Conservation (phyloP, 805 yeast genomes). For the Candida takata region DNA sequence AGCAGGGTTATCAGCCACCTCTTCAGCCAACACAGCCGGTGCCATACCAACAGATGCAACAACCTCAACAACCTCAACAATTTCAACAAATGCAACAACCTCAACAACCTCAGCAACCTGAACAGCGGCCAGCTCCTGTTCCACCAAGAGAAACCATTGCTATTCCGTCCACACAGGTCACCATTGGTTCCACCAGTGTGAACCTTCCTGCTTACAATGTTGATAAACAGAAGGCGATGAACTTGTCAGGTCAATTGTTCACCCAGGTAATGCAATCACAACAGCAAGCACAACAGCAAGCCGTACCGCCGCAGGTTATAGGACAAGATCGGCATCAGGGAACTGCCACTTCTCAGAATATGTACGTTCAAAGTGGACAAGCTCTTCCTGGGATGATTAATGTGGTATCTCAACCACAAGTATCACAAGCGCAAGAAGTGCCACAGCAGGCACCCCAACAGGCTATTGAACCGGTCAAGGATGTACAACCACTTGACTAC, state of each 20-base stretch:
- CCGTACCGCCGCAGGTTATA: constrained; percentile 4
- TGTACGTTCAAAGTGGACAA: not conserved
- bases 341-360: too few species aligned
- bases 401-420: not conserved
- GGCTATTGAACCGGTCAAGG: not conserved
- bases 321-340: too few species aligned
- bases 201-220: constrained; percentile 12
- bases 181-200: constrained; percentile 7
- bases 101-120: constrained; percentile 2
- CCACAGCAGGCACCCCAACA: constrained; percentile 3
- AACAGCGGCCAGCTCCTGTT: not conserved
- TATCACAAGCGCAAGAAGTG: constrained; percentile 4
- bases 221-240: constrained; percentile 12
- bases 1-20: not conserved
- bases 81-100: constrained; percentile 4
- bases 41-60: not conserved
- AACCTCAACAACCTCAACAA: constrained; percentile 9
- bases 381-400: not conserved
- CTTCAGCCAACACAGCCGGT: constrained; percentile 3
- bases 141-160: constrained; percentile 6
- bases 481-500: constrained; percentile 6
- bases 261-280: constrained; percentile 4
- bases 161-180: constrained; percentile 11
- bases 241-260: constrained; percentile 10
- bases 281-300: constrained; percentile 4